A percentile compares a stretch with the other conserved stretches of the same genome.
Evolutionary conservation across 2,329 filamentous ascomycete genomes (phyloP).

Genomic region (Stemphylium vesicarium): DNA sequence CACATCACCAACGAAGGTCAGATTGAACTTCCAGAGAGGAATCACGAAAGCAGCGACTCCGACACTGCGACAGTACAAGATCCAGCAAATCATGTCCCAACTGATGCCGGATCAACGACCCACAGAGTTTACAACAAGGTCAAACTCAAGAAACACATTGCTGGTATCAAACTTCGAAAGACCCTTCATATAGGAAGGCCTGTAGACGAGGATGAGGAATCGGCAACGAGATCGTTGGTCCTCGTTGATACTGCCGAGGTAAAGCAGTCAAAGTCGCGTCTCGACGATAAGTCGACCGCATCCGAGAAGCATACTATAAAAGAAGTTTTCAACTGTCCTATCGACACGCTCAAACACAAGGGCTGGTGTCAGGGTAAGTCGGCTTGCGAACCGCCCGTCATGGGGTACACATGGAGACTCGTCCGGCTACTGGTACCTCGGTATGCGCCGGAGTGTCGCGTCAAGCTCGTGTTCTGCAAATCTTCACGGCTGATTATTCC

Average conservation of each 20-base stretch:
- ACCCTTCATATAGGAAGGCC: constrained; percentile 32
- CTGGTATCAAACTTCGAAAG: constrained; percentile 30
- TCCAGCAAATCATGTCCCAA: background rate
- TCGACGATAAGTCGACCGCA: constrained; percentile 19
- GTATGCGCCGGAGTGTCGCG: background rate
- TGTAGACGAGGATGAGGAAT: constrained; percentile 18
- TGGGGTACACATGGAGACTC: too few species aligned
- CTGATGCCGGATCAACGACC: constrained; percentile 17
- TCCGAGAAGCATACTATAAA: constrained; percentile 32
- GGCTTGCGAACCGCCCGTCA: background rate
- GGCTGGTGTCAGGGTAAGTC: constrained; percentile 24
- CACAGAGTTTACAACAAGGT: constrained; percentile 21
- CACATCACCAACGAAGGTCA: constrained; percentile 17
- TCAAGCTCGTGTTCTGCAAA: too few species aligned
- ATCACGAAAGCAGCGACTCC: constrained; percentile 30
- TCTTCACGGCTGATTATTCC: background rate
- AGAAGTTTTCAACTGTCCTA: constrained; percentile 33
- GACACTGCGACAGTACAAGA: constrained; percentile 8
- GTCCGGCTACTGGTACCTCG: too few species aligned
- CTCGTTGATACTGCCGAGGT: constrained; percentile 20
- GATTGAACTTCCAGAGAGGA: constrained; percentile 14
- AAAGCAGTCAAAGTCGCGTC: constrained; percentile 25
- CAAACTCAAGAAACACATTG: constrained; percentile 28
- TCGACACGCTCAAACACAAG: constrained; percentile 33
- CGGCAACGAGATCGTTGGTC: constrained; percentile 7